Percentiles rank a stretch among this genome's conserved stretches.
Conservation (phyloP, 2,329 filamentous ascomycete species). For the Apiospora malaysiana region DNA sequence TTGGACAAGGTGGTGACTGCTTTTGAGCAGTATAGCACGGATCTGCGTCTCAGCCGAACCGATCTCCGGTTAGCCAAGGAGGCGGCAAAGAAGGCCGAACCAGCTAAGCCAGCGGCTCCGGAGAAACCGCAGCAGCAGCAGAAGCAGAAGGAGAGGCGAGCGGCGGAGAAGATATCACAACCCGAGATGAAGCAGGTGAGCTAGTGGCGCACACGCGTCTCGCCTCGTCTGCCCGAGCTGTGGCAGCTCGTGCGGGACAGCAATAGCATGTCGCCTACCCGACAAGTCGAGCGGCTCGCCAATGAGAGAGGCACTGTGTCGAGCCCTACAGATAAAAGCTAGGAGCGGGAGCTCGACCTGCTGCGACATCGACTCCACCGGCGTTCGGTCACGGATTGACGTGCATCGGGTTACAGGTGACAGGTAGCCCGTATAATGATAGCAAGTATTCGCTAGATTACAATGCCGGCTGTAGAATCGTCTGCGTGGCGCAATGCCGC, state of each 20-base stretch:
- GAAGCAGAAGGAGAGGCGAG: neutral
- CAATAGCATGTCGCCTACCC: neutral
- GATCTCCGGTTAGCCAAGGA: slow-evolving; percentile 79
- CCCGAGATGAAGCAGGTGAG: slow-evolving; percentile 41
- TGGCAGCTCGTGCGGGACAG: slow-evolving; percentile 10
- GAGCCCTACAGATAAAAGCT: neutral
- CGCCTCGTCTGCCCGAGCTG: neutral
- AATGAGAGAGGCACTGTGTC: neutral
- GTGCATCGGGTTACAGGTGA: neutral
- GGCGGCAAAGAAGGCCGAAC: slow-evolving; percentile 48
- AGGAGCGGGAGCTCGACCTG: neutral
- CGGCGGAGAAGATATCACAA: slow-evolving; percentile 20
- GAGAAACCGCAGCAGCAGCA: neutral
- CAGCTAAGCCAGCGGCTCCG: slow-evolving; percentile 20
- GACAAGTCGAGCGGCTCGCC: neutral
- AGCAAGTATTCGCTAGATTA: neutral
- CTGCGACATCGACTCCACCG: neutral
- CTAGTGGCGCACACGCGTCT: slow-evolving; percentile 32
- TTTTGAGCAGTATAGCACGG: slow-evolving; percentile 76
- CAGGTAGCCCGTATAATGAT: neutral
- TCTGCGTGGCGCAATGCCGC: neutral
- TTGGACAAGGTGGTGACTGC: slow-evolving; percentile 69
- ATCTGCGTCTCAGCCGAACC: slow-evolving; percentile 70
- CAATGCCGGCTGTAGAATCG: neutral
- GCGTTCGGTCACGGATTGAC: neutral